phyloP scores from a whole-genome alignment of 1,139 yeast species.

The Suzukiozyma palmioleophila region DNA sequence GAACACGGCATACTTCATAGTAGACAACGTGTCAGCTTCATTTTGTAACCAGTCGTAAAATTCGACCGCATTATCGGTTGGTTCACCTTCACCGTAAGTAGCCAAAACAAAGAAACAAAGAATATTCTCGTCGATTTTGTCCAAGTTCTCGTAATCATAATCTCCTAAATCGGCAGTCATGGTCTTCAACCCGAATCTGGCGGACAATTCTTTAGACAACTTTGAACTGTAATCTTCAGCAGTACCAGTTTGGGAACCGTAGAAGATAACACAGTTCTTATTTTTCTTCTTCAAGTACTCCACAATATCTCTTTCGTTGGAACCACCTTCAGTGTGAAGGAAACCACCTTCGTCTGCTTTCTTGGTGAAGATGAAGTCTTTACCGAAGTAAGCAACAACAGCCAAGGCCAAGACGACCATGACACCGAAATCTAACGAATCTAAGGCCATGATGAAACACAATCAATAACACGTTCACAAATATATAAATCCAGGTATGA shows the following conservation, averaged over 20 bases:
- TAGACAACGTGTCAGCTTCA: slow-evolving; percentile 59
- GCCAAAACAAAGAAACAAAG: slow-evolving; percentile 77
- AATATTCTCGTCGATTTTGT: slow-evolving; percentile 45
- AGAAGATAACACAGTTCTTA: slow-evolving; percentile 79
- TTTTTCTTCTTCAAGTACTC: slow-evolving; percentile 57
- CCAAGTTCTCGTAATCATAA: slow-evolving; percentile 71
- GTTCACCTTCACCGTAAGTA: slow-evolving; percentile 98
- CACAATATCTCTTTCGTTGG: slow-evolving; percentile 54
- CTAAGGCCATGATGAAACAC: slow-evolving; percentile 41
- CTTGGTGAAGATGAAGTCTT: slow-evolving; percentile 41
- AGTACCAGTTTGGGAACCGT: slow-evolving; percentile 98
- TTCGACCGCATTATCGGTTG: slow-evolving; percentile 86
- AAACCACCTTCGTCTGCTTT: slow-evolving; percentile 28
- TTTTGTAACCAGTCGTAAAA: slow-evolving; percentile 59
- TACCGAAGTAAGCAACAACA: slow-evolving; percentile 61
- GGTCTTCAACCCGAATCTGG: slow-evolving; percentile 76
- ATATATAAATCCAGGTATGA: too few relatives aligned
- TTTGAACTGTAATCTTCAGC: slow-evolving; percentile 96
- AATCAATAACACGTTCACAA: too few relatives aligned
- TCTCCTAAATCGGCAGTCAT: slow-evolving; percentile 89
- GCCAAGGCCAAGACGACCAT: slow-evolving; percentile 62
- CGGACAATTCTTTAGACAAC: slow-evolving; percentile 80
- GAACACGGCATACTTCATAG: slow-evolving; percentile 67
- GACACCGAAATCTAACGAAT: slow-evolving; percentile 68
- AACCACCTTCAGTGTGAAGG: slow-evolving; percentile 29